Evolutionary conservation across 1,284 basidiomycete genomes (phyloP).

Genomic region (Marasmius oreades): DNA sequence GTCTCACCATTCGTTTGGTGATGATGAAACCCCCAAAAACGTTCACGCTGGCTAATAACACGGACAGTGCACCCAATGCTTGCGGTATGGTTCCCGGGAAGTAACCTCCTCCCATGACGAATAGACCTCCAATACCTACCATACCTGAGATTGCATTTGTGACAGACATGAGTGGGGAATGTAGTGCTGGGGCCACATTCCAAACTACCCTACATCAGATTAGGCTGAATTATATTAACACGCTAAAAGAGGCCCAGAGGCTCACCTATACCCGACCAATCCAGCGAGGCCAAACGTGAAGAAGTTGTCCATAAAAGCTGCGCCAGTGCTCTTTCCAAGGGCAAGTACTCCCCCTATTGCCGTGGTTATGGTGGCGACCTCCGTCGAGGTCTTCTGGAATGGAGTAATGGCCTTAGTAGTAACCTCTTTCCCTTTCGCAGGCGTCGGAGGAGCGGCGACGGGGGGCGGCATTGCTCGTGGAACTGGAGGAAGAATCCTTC

Average conservation of each 20-base stretch:
- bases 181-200: conserved; percentile 82
- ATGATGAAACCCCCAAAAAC: conserved; percentile 83
- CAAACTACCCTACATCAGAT: conserved; percentile 62
- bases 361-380: conserved; percentile 67
- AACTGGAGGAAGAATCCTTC: conserved; percentile 60
- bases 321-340: conserved; percentile 73
- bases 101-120: conserved; percentile 85
- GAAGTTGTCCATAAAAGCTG: conserved; percentile 81
- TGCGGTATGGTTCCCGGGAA: conserved; percentile 80
- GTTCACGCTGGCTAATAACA: conserved; percentile 80
- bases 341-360: conserved; percentile 72
- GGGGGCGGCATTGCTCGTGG: conserved; percentile 64
- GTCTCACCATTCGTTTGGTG: conserved; percentile 68
- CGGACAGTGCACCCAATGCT: conserved; percentile 71
- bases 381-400: conserved; percentile 74
- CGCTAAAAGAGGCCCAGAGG: background rate
- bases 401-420: conserved; percentile 65
- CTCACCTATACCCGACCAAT: conserved; percentile 66
- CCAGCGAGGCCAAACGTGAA: conserved; percentile 83
- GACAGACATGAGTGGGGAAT: conserved; percentile 83
- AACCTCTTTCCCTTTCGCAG: conserved; percentile 49
- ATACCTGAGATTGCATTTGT: conserved; percentile 75
- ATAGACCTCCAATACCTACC: conserved; percentile 82
- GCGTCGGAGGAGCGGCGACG: conserved; percentile 44
- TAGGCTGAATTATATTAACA: background rate